Conservation (phyloP, 306 rosid species). For the Urtica urens region DNA sequence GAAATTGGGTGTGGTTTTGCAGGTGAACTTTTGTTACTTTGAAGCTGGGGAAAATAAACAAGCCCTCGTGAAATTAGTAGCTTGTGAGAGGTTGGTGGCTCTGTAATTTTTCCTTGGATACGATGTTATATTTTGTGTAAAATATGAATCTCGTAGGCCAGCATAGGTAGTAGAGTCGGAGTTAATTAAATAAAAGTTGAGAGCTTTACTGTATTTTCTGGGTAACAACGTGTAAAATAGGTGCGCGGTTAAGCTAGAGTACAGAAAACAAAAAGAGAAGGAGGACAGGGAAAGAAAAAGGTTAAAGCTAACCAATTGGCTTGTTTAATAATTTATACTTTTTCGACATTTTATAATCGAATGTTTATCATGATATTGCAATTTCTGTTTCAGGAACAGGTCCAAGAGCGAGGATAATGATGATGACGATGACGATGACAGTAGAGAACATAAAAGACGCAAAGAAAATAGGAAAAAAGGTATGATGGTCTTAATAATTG, state of each 20-base stretch:
- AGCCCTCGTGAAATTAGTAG: slow-evolving; percentile 80
- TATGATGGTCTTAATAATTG: slow-evolving; percentile 9
- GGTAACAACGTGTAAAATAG: slow-evolving; percentile 19
- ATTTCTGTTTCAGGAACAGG: slow-evolving; percentile 33
- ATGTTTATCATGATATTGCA: slow-evolving; percentile 8
- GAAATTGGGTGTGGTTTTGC: slow-evolving; percentile 21
- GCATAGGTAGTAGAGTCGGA: too few species aligned
- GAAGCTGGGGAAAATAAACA: slow-evolving; percentile 96
- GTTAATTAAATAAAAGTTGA: too few species aligned
- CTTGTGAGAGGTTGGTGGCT: slow-evolving; percentile 67
- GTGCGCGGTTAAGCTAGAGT: slow-evolving; percentile 68
- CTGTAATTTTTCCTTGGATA: not conserved
- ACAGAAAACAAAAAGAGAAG: slow-evolving; percentile 70
- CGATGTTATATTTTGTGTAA: not conserved
- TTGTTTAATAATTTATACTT: not conserved
- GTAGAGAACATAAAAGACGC: too few species aligned
- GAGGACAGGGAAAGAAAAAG: slow-evolving; percentile 55
- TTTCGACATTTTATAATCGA: slow-evolving; percentile 1
- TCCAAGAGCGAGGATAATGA: slow-evolving; percentile 51
- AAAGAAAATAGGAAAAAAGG: slow-evolving; percentile 53
- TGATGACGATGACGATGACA: too few species aligned
- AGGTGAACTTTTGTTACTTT: slow-evolving; percentile 83
- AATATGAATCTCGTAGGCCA: not conserved
- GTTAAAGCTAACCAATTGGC: slow-evolving; percentile 21
- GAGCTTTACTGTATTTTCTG: not conserved